A percentile compares a stretch with the other conserved stretches of the same genome.
Evolutionary conservation across 2,329 filamentous ascomycete genomes (phyloP).

Genomic region (Lachnellula cervina): DNA sequence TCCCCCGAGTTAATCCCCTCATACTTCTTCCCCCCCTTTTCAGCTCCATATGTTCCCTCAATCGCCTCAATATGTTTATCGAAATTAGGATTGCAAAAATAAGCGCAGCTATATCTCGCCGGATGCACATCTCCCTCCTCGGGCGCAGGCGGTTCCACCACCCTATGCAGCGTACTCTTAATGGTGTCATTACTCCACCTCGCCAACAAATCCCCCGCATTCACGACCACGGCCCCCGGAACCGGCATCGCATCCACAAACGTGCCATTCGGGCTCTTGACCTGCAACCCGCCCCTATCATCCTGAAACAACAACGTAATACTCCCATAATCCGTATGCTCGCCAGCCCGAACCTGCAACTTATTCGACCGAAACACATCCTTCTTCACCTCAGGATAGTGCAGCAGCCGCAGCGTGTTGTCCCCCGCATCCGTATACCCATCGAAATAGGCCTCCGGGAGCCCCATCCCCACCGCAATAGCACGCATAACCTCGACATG

Average conservation of each 20-base stretch:
- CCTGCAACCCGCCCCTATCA: conserved; percentile 45
- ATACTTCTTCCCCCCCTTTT: conserved; percentile 71
- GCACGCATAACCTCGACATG: conserved; percentile 78
- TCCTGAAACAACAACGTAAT: conserved; percentile 53
- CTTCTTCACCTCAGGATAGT: conserved; percentile 49
- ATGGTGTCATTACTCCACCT: conserved; percentile 91
- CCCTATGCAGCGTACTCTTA: conserved; percentile 83
- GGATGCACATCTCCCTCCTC: conserved; percentile 56
- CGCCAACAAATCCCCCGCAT: conserved; percentile 80
- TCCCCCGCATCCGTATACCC: conserved; percentile 61
- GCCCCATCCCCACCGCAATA: conserved; percentile 74
- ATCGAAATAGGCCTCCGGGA: conserved; percentile 72
- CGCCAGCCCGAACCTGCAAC: conserved; percentile 43
- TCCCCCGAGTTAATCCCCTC: conserved; percentile 70
- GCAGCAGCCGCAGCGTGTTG: conserved; percentile 56
- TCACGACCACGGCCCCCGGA: conserved; percentile 75
- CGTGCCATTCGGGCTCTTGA: conserved; percentile 64
- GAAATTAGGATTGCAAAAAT: conserved; percentile 68
- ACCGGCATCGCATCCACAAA: conserved; percentile 85
- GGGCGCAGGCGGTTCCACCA: conserved; percentile 73
- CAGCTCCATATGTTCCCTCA: conserved; percentile 54
- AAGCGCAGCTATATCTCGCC: conserved; percentile 81
- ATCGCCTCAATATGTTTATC: conserved; percentile 59
- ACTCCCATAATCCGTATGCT: conserved; percentile 50
- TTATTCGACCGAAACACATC: conserved; percentile 47